Conservation (phyloP, 176 grass and related monocot species). For the Poa annua region DNA sequence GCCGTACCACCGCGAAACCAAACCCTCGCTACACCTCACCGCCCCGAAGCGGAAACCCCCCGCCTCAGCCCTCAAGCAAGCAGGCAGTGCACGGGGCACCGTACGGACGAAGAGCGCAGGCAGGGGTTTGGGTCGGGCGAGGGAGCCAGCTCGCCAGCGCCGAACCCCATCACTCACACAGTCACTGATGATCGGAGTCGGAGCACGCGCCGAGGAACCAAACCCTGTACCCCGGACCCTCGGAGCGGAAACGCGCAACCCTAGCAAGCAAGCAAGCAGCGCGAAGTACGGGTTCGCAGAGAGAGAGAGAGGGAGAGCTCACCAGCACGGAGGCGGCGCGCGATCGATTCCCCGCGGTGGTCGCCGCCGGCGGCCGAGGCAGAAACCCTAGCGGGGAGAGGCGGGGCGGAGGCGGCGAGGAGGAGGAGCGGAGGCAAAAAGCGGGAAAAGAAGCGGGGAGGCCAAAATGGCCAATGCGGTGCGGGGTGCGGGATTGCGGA, state of each 20-base stretch:
- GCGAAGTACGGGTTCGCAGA: not conserved
- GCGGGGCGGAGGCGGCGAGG: not conserved
- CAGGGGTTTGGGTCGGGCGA: not conserved
- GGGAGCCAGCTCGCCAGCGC: not conserved
- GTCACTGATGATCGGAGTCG: no score
- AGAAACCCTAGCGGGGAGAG: conserved; percentile 11
- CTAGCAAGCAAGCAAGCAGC: not conserved
- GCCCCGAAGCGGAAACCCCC: conserved; percentile 1
- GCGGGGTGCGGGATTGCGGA: not conserved
- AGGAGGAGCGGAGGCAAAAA: not conserved
- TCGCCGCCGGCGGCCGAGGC: not conserved
- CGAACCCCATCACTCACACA: not conserved
- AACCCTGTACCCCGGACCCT: not conserved
- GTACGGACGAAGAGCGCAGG: not conserved
- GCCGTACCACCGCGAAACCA: not conserved
- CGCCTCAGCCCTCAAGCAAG: not conserved
- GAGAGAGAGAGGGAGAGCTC: no score
- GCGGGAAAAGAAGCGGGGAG: conserved; percentile 6
- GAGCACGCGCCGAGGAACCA: not conserved
- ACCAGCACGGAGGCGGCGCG: not conserved
- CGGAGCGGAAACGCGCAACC: not conserved
- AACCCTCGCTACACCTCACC: not conserved
- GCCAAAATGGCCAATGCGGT: not conserved
- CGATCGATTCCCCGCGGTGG: not conserved
- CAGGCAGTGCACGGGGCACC: not conserved